Base-by-base conservation (phyloP, 306 rosid genomes). In the Sicyos edulis region DNA sequence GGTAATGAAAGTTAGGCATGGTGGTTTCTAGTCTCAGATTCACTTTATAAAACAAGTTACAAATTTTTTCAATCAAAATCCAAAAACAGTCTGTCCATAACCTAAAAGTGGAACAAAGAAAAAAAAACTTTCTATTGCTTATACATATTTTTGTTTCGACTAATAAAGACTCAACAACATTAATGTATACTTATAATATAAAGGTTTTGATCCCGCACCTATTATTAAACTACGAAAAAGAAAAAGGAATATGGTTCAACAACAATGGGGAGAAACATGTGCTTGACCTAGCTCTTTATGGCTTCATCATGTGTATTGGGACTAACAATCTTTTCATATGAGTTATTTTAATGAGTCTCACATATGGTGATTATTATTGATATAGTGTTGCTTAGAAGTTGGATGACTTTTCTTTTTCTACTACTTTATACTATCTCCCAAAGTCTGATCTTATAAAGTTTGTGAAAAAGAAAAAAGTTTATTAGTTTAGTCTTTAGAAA, bases 211-310 rank as follows among this genome's bases (percentile, higher is more conserved):
- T n/a, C n/a, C n/a, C n/a, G n/a, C n/a, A n/a, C n/a, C n/a, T n/a
- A n/a, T n/a, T n/a, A n/a, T 26, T 26, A 26, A 26, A 26, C 1
- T 1, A 26, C 1, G 3, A 26, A 26, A 26, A 26, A 26, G 3
- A 26, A 26, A 26, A 26, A 26, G 3, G 3, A 76, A 73, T 54
- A 78, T 59, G 49, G 37, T 66, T 62, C 50, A 62, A 8, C 66
- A 60, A 59, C 66, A 60, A 61, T 61, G 68, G 68, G 34, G 68
- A 32, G 72, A 77, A 79, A 65, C 82, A 75, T 77, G 87, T 82
- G 91, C 83, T 73, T 82, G 74, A 79, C 85, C 81, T 71, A 65
- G 77, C 75, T 45, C 78, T 81, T 81, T 77, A 67, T 69, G 78
- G 70, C 32, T 86, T 65, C 87, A 80, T 85, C 86, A 81, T 80